Evolutionary conservation across 208 protist species (phyloP), one percentile per base, ranked within the genome.

Genomic region (Trypanosomatidae sp.): DNA sequence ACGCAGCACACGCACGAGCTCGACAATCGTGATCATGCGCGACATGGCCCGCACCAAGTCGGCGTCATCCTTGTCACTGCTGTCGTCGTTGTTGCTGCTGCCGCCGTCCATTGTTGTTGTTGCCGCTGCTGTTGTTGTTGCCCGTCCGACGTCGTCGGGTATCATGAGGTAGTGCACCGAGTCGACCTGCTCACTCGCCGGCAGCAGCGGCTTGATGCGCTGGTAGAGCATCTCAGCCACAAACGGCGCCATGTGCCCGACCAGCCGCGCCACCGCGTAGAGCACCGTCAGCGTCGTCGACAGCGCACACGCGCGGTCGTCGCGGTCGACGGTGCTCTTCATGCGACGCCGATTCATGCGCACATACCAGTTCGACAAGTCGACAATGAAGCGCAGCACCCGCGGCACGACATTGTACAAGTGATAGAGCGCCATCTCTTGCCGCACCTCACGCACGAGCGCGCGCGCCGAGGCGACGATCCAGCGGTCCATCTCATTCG

Each of bases 321-420:
- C 67, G 27, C 43, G 40, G 41, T 86, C 66, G 15, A 72, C 61
- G 48, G 60, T 27, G 28, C 81, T 88, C 68, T 97, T 96, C 67
- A 99, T 86, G 41, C 97, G 82, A 26, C 83, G 77, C 18, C 96
- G 88, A 71, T 99, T 98, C 61, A 98, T 91, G 45, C 97, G 87
- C 15, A 99, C 91, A 53, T 99, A 99, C 96, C 97, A 99, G 68
- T 99, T 99, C 10, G 97, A 99, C 11, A 99, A 77, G 48, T 98
- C 61, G 6, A 97, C 79, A 37, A 99, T 89, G 63, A 99, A 99
- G 21, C 69, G 61, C 28, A 99, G 58, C 10, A 99, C 77, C 30
- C 82, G 77, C 6, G 98, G 97, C 8, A 99, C 83, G 33, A 99
- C 97, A 40, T 97, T 99, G 81, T 99, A 99, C 5, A 99, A 79